Percentiles rank a stretch among this genome's conserved stretches.
These are phyloP conservation scores for Beauveria sp. DNA, from an alignment of 2,329 filamentous ascomycete species.

Conservation along the genomic window DNA sequence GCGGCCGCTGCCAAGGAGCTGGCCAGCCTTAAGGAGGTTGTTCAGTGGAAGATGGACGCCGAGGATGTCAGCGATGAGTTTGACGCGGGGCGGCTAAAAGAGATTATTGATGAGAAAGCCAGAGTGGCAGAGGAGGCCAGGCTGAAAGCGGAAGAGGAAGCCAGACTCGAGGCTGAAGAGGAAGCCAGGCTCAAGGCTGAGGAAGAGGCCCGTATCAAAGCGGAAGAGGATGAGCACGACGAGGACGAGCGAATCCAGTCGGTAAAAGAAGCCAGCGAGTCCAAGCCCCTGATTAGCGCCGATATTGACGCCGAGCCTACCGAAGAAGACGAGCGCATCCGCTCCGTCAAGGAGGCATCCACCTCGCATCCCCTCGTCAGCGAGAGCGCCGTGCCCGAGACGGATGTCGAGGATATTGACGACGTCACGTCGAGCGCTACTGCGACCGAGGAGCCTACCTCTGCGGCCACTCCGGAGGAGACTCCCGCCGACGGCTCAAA, in stretches of 20 bases:
- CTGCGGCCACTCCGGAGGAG: neutral
- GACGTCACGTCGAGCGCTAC: neutral
- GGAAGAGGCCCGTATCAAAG: conserved; percentile 17
- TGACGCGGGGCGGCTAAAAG: conserved; percentile 55
- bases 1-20: conserved; percentile 75
- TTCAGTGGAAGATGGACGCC: conserved; percentile 72
- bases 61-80: conserved; percentile 73
- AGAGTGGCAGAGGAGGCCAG: conserved; percentile 27
- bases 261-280: conserved; percentile 16
- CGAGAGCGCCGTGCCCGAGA: neutral
- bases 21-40: conserved; percentile 71
- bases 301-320: neutral
- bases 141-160: conserved; percentile 17
- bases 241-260: conserved; percentile 10
- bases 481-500: neutral
- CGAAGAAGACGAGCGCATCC: conserved; percentile 4
- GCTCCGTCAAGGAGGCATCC: neutral
- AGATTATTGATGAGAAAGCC: conserved; percentile 27
- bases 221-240: conserved; percentile 17
- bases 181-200: conserved; percentile 14
- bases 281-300: conserved; percentile 1
- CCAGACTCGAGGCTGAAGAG: conserved; percentile 15
- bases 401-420: neutral
- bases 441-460: neutral
- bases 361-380: neutral